phyloP scores from a whole-genome alignment of 2,329 filamentous ascomycete species.

The Cladosporium sp. region DNA sequence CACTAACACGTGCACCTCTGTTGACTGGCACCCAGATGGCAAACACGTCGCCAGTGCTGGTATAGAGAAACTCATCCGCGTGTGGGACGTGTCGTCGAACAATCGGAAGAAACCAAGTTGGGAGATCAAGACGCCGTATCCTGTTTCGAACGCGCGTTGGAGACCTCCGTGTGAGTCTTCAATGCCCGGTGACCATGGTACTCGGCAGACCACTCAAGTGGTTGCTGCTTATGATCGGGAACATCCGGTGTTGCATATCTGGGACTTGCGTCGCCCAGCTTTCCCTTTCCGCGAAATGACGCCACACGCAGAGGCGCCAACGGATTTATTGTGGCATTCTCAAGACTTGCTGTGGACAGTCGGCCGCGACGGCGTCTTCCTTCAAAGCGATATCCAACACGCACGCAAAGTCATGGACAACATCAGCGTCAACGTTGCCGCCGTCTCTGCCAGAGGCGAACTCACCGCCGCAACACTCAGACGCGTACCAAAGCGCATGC shows the following conservation, averaged over 20 bases:
- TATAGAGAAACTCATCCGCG: conserved; percentile 57
- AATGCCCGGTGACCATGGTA: conserved; percentile 47
- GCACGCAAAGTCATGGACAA: conserved; percentile 56
- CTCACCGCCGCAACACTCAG: conserved; percentile 31
- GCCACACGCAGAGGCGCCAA: conserved; percentile 51
- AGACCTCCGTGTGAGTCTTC: conserved; percentile 55
- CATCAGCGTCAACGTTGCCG: conserved; percentile 47
- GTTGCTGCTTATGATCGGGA: conserved; percentile 60
- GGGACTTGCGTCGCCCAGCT: conserved; percentile 60
- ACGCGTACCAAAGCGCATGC: conserved; percentile 2
- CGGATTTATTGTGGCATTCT: conserved; percentile 61
- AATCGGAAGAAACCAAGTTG: conserved; percentile 57
- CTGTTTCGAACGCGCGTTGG: conserved; percentile 60
- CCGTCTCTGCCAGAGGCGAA: conserved; percentile 55
- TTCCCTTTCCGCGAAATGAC: conserved; percentile 60
- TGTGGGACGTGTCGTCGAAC: conserved; percentile 59
- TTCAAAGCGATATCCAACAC: conserved; percentile 60
- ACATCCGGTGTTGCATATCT: conserved; percentile 58
- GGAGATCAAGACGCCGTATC: conserved; percentile 57
- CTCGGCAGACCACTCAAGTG: conserved; percentile 59
- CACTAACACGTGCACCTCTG: conserved; percentile 52
- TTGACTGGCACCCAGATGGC: conserved; percentile 66
- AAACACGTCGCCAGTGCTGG: conserved; percentile 61
- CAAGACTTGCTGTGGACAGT: conserved; percentile 63
- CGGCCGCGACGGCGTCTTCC: conserved; percentile 57